These are phyloP conservation scores for Mollisiaceae sp. DNA, from an alignment of 2,329 filamentous ascomycete genomes.

Conservation along the genomic window DNA sequence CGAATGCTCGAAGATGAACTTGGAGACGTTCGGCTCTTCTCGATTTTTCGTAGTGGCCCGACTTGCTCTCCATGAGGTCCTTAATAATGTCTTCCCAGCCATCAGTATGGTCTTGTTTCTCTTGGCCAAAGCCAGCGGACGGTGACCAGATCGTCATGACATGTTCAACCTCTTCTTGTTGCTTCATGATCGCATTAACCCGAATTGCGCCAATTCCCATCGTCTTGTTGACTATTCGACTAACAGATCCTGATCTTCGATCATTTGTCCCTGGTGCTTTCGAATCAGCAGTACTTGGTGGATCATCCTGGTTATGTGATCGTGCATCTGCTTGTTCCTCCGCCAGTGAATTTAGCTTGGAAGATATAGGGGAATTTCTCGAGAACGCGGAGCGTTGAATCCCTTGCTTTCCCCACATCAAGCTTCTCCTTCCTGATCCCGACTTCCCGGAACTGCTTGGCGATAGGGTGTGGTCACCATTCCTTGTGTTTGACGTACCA, in stretches of 20 bases:
- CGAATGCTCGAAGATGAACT: slow-evolving; percentile 79
- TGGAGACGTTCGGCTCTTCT: slow-evolving; percentile 77
- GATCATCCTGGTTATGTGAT: slow-evolving; percentile 38
- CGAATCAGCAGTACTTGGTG: slow-evolving; percentile 64
- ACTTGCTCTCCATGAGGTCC: slow-evolving; percentile 74
- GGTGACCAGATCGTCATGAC: slow-evolving; percentile 80
- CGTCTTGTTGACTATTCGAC: slow-evolving; percentile 65
- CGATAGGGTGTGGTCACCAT: slow-evolving; percentile 49
- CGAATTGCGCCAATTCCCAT: slow-evolving; percentile 80
- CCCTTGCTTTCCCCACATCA: slow-evolving; percentile 71
- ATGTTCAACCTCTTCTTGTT: slow-evolving; percentile 74
- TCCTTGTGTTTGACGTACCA: slow-evolving; percentile 25
- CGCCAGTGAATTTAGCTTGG: slow-evolving; percentile 58
- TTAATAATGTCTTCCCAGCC: slow-evolving; percentile 77
- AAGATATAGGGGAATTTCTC: slow-evolving; percentile 47
- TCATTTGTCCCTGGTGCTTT: slow-evolving; percentile 44
- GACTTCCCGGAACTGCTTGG: slow-evolving; percentile 48
- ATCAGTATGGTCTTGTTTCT: slow-evolving; percentile 60
- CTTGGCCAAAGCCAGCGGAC: slow-evolving; percentile 58
- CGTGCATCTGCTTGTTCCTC: slow-evolving; percentile 26
- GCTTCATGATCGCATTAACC: slow-evolving; percentile 75
- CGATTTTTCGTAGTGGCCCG: slow-evolving; percentile 76
- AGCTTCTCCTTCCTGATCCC: slow-evolving; percentile 63
- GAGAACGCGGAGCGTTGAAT: slow-evolving; percentile 59
- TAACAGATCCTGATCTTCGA: slow-evolving; percentile 33